Evolutionary conservation across 225 moss, liverwort and hornwort genomes (phyloP).

Genomic region (Ulota crispa): DNA sequence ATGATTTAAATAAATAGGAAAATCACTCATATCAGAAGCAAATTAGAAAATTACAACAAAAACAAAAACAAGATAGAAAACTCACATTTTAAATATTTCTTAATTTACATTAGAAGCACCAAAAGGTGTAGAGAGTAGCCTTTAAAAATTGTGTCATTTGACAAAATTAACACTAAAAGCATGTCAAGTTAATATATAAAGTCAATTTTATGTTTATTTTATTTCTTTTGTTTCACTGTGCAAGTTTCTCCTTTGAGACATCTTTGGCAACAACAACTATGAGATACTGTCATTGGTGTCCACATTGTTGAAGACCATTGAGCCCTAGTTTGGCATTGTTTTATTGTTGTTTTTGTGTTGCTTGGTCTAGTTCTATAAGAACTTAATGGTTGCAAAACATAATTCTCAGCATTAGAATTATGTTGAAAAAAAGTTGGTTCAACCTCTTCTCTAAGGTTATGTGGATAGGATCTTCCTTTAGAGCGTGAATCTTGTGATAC

Average conservation of each 20-base stretch:
- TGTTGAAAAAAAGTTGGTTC: neutral
- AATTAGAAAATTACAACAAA: neutral
- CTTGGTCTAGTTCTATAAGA: neutral
- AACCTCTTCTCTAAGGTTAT: neutral
- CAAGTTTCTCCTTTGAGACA: neutral
- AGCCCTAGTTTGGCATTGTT: constrained; percentile 8
- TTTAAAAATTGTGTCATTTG: neutral
- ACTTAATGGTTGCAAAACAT: constrained; percentile 27
- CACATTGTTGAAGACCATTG: neutral
- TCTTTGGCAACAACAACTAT: constrained; percentile 25
- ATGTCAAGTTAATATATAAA: neutral
- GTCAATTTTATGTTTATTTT: neutral
- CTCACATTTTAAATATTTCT: neutral
- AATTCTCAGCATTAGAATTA: neutral
- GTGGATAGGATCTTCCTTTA: constrained; percentile 1
- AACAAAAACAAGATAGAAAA: neutral
- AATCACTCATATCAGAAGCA: no score
- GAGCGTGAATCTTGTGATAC: neutral
- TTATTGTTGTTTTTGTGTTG: neutral
- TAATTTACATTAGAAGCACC: fast-evolving
- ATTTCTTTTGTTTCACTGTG: neutral
- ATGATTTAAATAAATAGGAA: no score
- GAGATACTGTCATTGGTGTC: neutral
- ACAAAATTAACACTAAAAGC: neutral
- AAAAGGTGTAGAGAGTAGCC: neutral